phyloP scores from a whole-genome alignment of 75 land plant genomes.

The Selaginella tamariscina region DNA sequence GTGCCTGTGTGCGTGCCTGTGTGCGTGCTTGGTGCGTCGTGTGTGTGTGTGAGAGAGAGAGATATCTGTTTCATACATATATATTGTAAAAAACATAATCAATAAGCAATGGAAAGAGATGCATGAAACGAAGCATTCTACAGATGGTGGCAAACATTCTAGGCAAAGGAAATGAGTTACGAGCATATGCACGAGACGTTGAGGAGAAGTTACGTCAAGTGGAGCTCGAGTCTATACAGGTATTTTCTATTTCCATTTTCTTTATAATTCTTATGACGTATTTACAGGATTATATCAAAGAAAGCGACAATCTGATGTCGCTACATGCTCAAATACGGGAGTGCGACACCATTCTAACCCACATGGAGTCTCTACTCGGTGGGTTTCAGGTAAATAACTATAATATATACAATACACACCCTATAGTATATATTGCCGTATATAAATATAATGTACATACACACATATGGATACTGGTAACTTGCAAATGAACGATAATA shows the following conservation, averaged over 20 bases:
- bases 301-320: conserved; percentile 86
- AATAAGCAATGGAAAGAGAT: no score
- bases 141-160: conserved; percentile 80
- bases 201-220: conserved; percentile 86
- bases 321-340: conserved; percentile 94
- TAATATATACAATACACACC: background rate
- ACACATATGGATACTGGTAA: no score
- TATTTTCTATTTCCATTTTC: conserved; percentile 9
- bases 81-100: no score
- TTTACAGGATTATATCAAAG: conserved; percentile 89
- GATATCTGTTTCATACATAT: no score
- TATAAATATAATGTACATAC: no score
- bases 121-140: background rate
- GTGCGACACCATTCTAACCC: conserved; percentile 78
- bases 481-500: no score
- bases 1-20: no score
- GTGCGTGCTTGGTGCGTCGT: no score
- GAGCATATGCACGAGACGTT: conserved; percentile 78
- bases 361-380: conserved; percentile 89
- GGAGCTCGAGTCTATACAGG: conserved; percentile 97
- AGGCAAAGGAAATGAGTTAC: conserved; percentile 68
- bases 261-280: background rate
- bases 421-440: background rate
- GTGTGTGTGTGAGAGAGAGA: no score
- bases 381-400: conserved; percentile 83